Evolutionary conservation across 148 eudicot species (phyloP).

Genomic region (Suaeda aralocaspica): DNA sequence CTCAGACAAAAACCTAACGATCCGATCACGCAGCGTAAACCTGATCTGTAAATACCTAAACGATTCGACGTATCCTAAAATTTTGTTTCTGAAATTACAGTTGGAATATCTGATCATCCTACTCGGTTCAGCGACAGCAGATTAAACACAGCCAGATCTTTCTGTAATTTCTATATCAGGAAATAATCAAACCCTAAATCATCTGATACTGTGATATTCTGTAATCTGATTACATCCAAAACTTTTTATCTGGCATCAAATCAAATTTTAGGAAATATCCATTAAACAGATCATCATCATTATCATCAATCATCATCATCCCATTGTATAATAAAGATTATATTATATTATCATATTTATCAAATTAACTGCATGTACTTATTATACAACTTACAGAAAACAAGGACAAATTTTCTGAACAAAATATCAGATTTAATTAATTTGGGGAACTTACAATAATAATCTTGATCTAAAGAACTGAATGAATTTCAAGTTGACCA

Average conservation of each 20-base stretch:
- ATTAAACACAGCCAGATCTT: conserved; percentile 3
- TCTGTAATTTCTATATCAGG: conserved; percentile 10
- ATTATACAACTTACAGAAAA: too few relatives aligned
- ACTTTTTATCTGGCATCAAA: not conserved
- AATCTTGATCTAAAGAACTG: conserved; percentile 41
- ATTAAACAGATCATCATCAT: conserved; percentile 11
- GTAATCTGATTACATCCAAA: conserved; percentile 11
- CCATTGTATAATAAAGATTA: not conserved
- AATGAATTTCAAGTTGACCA: conserved; percentile 43
- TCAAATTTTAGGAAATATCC: not conserved
- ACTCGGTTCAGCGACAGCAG: not conserved
- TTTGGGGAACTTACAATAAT: conserved; percentile 47
- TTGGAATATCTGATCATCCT: conserved; percentile 18
- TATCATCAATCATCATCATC: not conserved
- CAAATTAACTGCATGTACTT: conserved; percentile 15
- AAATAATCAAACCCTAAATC: conserved; percentile 7
- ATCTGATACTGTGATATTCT: conserved; percentile 8
- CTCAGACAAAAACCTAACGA: conserved; percentile 5
- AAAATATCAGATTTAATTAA: conserved; percentile 22
- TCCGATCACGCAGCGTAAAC: not conserved
- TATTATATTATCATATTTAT: not conserved
- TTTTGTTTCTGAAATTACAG: conserved; percentile 5
- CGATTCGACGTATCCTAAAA: conserved; percentile 1
- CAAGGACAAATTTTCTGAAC: not conserved
- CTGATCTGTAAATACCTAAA: not conserved